Percentiles rank a stretch among this genome's conserved stretches.
Conservation (phyloP, 2,329 filamentous ascomycete species). For the Colletotrichum spaethianum region DNA sequence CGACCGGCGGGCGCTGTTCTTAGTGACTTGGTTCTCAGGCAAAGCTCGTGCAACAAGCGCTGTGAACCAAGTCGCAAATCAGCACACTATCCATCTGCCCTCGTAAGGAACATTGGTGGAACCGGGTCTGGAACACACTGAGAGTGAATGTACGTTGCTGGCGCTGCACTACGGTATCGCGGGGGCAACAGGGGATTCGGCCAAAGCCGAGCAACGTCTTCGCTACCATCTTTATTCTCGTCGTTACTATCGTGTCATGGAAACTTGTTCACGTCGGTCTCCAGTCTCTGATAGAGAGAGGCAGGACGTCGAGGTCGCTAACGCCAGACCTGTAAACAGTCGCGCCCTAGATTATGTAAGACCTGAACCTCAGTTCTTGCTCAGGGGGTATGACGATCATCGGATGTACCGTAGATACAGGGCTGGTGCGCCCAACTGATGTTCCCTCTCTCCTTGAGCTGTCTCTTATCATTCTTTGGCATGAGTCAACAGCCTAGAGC, state of each 20-base stretch:
- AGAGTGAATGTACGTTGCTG: too few species aligned
- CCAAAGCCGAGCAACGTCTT: neutral
- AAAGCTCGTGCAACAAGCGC: too few species aligned
- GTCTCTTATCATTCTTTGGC: neutral
- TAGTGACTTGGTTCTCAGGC: too few species aligned
- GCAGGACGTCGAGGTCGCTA: neutral
- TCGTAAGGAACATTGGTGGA: too few species aligned
- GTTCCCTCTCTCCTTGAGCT: neutral
- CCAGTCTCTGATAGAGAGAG: neutral
- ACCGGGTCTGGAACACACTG: too few species aligned
- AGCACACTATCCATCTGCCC: too few species aligned
- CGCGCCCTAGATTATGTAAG: neutral
- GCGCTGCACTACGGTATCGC: neutral
- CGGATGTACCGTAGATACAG: neutral
- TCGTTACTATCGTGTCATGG: neutral
- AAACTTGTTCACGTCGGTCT: conserved; percentile 4
- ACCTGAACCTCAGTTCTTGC: neutral
- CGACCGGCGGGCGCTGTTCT: neutral
- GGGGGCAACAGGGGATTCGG: neutral
- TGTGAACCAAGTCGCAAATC: too few species aligned
- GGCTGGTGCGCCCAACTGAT: neutral
- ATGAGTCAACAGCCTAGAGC: neutral
- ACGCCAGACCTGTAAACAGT: neutral
- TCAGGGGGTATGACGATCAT: neutral
- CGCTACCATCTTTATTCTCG: neutral